These are phyloP conservation scores for Apiotrichum akiyoshidainum DNA, from an alignment of 1,284 basidiomycete genomes.

Conservation along the genomic window DNA sequence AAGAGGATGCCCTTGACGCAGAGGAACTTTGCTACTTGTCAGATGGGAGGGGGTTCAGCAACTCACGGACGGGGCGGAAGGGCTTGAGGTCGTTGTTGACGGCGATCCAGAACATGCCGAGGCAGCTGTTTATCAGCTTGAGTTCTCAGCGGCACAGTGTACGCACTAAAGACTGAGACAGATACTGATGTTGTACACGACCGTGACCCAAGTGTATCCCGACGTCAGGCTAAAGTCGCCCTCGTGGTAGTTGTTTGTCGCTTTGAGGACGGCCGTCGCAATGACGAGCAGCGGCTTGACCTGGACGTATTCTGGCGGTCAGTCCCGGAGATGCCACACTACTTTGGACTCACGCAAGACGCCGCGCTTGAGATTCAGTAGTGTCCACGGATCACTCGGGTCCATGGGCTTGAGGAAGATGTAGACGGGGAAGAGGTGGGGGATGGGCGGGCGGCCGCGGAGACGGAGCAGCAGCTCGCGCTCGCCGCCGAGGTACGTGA, in stretches of 20 bases:
- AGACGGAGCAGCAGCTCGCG: constrained; percentile 84
- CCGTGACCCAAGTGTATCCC: constrained; percentile 87
- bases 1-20: constrained; percentile 98
- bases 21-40: constrained; percentile 78
- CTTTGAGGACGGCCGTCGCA: constrained; percentile 81
- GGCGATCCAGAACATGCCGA: constrained; percentile 92
- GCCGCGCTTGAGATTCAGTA: constrained; percentile 89
- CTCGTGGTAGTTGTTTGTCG: constrained; percentile 81
- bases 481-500: constrained; percentile 88
- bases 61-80: constrained; percentile 63
- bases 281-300: constrained; percentile 87
- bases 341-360: constrained; percentile 72
- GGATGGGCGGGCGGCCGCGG: constrained; percentile 82
- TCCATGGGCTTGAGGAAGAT: constrained; percentile 71
- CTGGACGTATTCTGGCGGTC: constrained; percentile 82
- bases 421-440: constrained; percentile 78
- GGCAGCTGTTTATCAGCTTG: constrained; percentile 69
- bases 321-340: background rate
- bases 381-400: constrained; percentile 87
- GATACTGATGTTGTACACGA: constrained; percentile 63
- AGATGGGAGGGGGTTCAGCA: background rate
- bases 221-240: constrained; percentile 77
- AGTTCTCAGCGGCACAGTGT: background rate
- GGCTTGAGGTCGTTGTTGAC: constrained; percentile 80
- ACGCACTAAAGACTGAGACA: constrained; percentile 51